Base-by-base conservation (phyloP, 352 stramenopile species). In the Halophytophthora polymorphica region DNA sequence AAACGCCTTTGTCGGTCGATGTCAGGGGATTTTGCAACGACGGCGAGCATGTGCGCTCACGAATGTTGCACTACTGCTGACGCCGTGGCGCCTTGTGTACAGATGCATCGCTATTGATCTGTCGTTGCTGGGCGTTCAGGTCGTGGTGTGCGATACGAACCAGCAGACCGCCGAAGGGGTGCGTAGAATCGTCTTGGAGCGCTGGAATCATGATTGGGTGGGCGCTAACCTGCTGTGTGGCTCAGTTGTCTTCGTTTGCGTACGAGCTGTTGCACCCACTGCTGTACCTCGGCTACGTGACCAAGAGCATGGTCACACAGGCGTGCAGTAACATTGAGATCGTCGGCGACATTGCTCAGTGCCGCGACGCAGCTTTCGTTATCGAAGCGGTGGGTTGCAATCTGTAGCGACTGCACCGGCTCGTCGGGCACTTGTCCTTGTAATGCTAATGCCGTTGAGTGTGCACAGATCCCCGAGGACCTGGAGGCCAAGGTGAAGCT, bases 271-370 rank as follows among this genome's bases (percentile, higher is more conserved):
- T 90, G 39, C 80, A 83, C 36, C 79, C 79, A 48, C 61, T 90
- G 59, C 59, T 85, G 50, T 75, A 86, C 48, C 66, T 90, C 17
- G 79, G 79, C 22, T 90, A 88, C 68, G 77, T 88, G 22, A 86
- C 77, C 58, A 84, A 88, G 66, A 77, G 67, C 53, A 86, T 90
- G 74, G 54, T 87, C 44, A 86, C 73, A 11, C 65, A 76, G 21
- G 77, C 74, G 0, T 84, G 74, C 53, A 43, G 56, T 18, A 73
- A 78, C 60, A 67, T 88, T 49, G 64, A 58, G 18, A 48, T 81
- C 10, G 77, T 80, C 25, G 47, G 36, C 14, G 64, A 79, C n/a
- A 37, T 90, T 11, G 46, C 61, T 11, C 53, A 83, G n/a, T 83
- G 77, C 37, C 67, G 69, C 10, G 56, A 71, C 40, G 74, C 66